These are phyloP conservation scores for Aspergillus luchuensis DNA, from an alignment of 2,329 filamentous ascomycete species.

Conservation along the genomic window DNA sequence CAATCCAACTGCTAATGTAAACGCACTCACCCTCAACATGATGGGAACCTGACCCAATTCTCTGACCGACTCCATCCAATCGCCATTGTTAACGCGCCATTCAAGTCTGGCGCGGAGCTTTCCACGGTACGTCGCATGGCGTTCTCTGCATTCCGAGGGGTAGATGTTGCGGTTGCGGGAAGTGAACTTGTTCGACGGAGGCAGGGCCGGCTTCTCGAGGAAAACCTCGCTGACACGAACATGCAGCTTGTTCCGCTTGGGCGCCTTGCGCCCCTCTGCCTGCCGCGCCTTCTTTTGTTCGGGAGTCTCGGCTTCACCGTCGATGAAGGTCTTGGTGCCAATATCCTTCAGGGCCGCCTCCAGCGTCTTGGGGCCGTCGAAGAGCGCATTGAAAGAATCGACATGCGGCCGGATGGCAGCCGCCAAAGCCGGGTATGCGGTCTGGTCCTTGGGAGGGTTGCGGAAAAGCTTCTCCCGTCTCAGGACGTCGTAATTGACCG, in stretches of 20 bases:
- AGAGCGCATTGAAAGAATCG: constrained; percentile 91
- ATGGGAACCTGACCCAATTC: constrained; percentile 89
- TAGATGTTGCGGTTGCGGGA: constrained; percentile 78
- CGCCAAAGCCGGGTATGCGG: constrained; percentile 84
- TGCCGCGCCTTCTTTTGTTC: constrained; percentile 41
- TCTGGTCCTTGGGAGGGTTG: constrained; percentile 82
- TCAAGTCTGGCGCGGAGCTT: constrained; percentile 81
- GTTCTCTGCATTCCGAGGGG: constrained; percentile 90
- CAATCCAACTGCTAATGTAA: background rate
- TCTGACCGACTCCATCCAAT: constrained; percentile 77
- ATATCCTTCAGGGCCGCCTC: constrained; percentile 82
- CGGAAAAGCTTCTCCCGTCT: constrained; percentile 86
- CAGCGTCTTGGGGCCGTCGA: constrained; percentile 71
- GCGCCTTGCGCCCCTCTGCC: constrained; percentile 59
- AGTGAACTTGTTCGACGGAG: constrained; percentile 79
- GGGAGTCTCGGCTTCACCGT: constrained; percentile 63
- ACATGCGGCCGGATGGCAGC: constrained; percentile 88
- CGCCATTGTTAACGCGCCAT: constrained; percentile 82
- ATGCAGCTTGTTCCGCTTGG: constrained; percentile 70
- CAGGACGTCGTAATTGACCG: constrained; percentile 80
- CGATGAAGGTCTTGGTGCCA: constrained; percentile 82
- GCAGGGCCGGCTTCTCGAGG: constrained; percentile 78
- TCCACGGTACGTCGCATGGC: constrained; percentile 87
- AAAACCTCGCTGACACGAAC: constrained; percentile 79
- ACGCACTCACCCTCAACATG: constrained; percentile 75